These are phyloP conservation scores for Rhynchosporium graminicola DNA, from an alignment of 2,329 filamentous ascomycete species.

Conservation along the genomic window DNA sequence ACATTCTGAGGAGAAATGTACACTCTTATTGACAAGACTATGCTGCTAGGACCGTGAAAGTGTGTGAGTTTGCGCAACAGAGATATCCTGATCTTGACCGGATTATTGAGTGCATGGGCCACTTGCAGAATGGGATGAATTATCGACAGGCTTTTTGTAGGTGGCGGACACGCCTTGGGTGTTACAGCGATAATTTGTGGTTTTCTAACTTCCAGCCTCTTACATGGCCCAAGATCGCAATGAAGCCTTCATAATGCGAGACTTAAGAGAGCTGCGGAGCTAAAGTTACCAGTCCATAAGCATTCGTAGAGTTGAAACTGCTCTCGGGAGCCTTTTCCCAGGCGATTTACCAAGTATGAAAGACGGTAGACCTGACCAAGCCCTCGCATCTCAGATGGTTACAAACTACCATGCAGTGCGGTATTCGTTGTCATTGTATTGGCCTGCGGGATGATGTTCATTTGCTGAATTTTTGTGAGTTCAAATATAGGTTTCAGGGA, in stretches of 20 bases:
- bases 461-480: conserved; percentile 70
- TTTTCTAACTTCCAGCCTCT: conserved; percentile 66
- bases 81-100: conserved; percentile 65
- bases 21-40: conserved; percentile 62
- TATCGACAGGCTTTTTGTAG: conserved; percentile 60
- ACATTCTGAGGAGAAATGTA: conserved; percentile 60
- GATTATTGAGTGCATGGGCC: conserved; percentile 67
- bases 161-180: conserved; percentile 57
- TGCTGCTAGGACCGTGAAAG: conserved; percentile 63
- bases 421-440: conserved; percentile 1
- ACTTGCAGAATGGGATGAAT: conserved; percentile 67
- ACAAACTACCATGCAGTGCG: conserved; percentile 9
- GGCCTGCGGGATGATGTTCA: conserved; percentile 58
- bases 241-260: conserved; percentile 66
- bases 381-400: conserved; percentile 56
- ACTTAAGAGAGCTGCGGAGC: conserved; percentile 61
- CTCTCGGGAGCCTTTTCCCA: conserved; percentile 50
- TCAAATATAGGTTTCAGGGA: conserved; percentile 70
- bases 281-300: conserved; percentile 64
- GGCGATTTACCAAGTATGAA: conserved; percentile 59
- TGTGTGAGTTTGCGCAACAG: conserved; percentile 61
- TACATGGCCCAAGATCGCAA: conserved; percentile 62
- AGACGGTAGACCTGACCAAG: conserved; percentile 49
- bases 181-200: conserved; percentile 61
- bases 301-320: conserved; percentile 51